Conservation (phyloP, 148 eudicot genomes). For the Dianthus caryophyllus region DNA sequence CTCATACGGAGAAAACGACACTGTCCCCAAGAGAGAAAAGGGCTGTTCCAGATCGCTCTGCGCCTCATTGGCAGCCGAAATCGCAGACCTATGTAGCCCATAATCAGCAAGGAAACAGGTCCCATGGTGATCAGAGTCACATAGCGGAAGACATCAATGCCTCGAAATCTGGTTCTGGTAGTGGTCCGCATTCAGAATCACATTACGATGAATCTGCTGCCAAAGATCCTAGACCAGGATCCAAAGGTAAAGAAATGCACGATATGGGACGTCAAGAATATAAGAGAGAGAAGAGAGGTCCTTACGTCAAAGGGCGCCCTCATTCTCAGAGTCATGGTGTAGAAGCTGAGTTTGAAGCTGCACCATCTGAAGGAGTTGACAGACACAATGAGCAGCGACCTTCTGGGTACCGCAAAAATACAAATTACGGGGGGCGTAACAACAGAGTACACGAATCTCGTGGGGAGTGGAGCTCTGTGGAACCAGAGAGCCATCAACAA, state of each 20-base stretch:
- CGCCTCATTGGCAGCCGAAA: constrained; percentile 86
- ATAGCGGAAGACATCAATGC: constrained; percentile 26
- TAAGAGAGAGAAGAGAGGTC: constrained; percentile 40
- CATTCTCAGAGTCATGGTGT: constrained; percentile 35
- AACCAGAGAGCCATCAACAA: constrained; percentile 49
- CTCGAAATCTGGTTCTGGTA: constrained; percentile 22
- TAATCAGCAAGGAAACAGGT: constrained; percentile 32
- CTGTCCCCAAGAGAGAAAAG: constrained; percentile 38
- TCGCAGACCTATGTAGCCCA: constrained; percentile 35
- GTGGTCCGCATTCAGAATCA: constrained; percentile 16
- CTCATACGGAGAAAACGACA: constrained; percentile 41
- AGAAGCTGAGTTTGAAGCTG: constrained; percentile 29
- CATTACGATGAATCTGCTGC: constrained; percentile 21
- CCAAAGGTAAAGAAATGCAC: constrained; percentile 27
- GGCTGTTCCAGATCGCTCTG: constrained; percentile 39
- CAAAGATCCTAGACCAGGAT: constrained; percentile 25
- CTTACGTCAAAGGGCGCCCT: constrained; percentile 34
- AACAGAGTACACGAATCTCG: constrained; percentile 49
- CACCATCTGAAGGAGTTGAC: neutral
- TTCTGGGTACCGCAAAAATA: constrained; percentile 2
- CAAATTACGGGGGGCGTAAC: constrained; percentile 36
- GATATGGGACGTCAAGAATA: constrained; percentile 33
- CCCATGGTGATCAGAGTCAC: constrained; percentile 35
- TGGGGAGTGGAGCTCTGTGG: constrained; percentile 45
- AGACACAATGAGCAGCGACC: constrained; percentile 2